Conservation (phyloP, 345 rosid species). For the Syzygium aqueum region DNA sequence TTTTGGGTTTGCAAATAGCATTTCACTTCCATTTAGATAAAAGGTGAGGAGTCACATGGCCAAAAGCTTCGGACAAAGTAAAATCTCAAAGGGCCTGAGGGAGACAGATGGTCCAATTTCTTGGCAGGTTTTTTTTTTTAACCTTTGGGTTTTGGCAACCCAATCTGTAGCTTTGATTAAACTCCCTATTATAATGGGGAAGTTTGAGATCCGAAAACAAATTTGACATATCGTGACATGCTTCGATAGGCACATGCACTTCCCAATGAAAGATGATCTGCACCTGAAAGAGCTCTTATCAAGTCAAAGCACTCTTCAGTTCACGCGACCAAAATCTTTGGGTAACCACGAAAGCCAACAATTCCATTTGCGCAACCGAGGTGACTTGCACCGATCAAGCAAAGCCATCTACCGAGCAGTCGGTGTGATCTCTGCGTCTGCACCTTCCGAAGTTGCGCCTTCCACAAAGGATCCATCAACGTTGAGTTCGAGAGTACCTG, state of each 20-base stretch:
- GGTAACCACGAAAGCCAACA: not conserved
- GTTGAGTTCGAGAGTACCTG: not conserved
- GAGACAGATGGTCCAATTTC: not conserved
- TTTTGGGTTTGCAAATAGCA: not conserved
- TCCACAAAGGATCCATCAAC: not conserved
- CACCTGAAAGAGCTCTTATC: not conserved
- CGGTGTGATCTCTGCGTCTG: fast-evolving
- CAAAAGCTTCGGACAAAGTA: not conserved
- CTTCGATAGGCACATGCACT: not conserved
- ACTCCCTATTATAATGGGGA: not conserved
- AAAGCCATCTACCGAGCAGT: not conserved
- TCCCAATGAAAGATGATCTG: not conserved
- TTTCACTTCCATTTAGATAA: not conserved
- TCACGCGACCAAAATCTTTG: not conserved
- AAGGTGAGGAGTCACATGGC: not conserved
- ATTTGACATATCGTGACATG: not conserved
- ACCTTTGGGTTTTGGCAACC: not conserved
- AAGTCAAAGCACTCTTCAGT: not conserved
- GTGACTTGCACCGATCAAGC: not conserved
- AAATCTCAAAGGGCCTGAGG: not conserved
- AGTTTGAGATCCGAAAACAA: not conserved
- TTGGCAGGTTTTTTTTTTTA: not conserved
- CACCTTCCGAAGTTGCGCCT: not conserved
- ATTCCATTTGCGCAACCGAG: not conserved
- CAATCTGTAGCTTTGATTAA: not conserved